These are phyloP conservation scores for Arthrobotrys entomopaga DNA, from an alignment of 2,329 filamentous ascomycete species.

Conservation along the genomic window DNA sequence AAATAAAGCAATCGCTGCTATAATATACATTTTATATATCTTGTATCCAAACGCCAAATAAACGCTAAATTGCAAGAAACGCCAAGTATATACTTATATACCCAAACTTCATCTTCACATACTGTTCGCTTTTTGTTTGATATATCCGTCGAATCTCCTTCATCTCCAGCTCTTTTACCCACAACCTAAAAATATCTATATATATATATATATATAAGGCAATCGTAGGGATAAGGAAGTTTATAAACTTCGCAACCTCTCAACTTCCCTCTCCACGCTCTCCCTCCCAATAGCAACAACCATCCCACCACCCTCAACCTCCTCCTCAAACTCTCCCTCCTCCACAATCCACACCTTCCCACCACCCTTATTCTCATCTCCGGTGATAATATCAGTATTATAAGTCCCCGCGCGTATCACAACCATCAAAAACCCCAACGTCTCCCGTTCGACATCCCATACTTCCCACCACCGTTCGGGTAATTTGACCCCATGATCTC, in stretches of 20 bases:
- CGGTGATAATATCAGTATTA: too few species aligned
- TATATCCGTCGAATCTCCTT: background rate
- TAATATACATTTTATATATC: too few species aligned
- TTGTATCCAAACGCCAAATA: too few species aligned
- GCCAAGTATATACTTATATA: too few species aligned
- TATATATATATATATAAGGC: too few species aligned
- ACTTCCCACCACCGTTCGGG: slow-evolving; percentile 98
- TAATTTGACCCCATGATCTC: slow-evolving; percentile 79
- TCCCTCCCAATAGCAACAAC: slow-evolving; percentile 36
- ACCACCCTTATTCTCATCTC: too few species aligned
- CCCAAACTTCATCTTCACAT: too few species aligned
- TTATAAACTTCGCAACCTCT: slow-evolving; percentile 21
- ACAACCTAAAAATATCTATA: background rate
- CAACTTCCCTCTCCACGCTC: slow-evolving; percentile 28
- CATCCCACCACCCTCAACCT: slow-evolving; percentile 7
- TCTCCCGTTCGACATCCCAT: slow-evolving; percentile 93
- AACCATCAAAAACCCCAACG: slow-evolving; percentile 90
- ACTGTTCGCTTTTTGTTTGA: background rate
- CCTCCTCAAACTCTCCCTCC: slow-evolving; percentile 35
- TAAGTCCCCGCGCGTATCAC: slow-evolving; percentile 47
- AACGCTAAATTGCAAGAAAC: too few species aligned
- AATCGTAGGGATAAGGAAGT: background rate
- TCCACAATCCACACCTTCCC: slow-evolving; percentile 38
- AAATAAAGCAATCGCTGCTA: too few species aligned
- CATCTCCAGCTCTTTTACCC: background rate